Evolutionary conservation across 2,329 filamentous ascomycete genomes (phyloP).

Genomic region (Chaetomiaceae sp.): DNA sequence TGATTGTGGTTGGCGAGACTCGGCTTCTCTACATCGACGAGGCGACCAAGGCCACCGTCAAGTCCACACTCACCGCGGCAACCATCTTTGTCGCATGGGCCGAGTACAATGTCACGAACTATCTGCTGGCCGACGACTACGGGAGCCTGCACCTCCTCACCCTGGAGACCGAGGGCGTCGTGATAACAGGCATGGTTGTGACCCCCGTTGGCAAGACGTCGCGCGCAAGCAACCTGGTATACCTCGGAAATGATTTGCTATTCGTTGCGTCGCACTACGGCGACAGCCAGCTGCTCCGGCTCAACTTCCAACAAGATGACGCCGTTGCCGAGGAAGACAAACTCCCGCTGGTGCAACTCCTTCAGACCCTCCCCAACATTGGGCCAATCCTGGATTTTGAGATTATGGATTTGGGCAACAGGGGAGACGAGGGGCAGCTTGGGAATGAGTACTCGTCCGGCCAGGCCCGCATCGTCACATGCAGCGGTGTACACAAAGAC

Average conservation of each 20-base stretch:
- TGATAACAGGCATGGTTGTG: constrained; percentile 68
- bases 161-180: constrained; percentile 58
- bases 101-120: constrained; percentile 71
- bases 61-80: constrained; percentile 61
- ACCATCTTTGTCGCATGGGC: constrained; percentile 92
- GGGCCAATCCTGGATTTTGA: constrained; percentile 87
- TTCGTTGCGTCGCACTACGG: constrained; percentile 92
- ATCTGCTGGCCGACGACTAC: constrained; percentile 88
- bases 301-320: constrained; percentile 45
- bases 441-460: constrained; percentile 92
- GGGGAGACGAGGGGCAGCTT: constrained; percentile 65
- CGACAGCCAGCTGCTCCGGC: constrained; percentile 74
- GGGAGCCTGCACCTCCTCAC: constrained; percentile 80
- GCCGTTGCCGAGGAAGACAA: no score
- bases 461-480: constrained; percentile 87
- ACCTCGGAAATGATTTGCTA: constrained; percentile 64
- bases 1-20: constrained; percentile 73
- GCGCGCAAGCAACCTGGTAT: constrained; percentile 70
- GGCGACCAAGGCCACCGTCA: constrained; percentile 59
- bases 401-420: constrained; percentile 91
- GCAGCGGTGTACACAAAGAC: constrained; percentile 83
- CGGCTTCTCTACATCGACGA: constrained; percentile 81
- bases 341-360: constrained; percentile 55
- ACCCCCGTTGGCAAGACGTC: constrained; percentile 61
- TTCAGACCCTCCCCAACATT: constrained; percentile 78